Percentiles rank a stretch among this genome's conserved stretches.
These are phyloP conservation scores for Podaxis sp. DNA, from an alignment of 768 basidiomycete genomes.

Conservation along the genomic window DNA sequence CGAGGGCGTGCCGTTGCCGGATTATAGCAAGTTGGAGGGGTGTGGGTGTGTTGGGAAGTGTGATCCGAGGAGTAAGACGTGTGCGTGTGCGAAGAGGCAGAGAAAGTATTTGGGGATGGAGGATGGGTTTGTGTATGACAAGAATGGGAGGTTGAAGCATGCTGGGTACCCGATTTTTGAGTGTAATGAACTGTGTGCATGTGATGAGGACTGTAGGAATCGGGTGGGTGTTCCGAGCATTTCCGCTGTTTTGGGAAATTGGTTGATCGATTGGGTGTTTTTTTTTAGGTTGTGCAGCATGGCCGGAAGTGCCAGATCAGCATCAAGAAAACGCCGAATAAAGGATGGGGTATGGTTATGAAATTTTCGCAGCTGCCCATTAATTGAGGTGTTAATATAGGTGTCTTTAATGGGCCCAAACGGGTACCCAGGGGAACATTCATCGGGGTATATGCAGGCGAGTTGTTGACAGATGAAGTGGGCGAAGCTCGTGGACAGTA, in stretches of 20 bases:
- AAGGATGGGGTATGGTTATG: constrained; percentile 79
- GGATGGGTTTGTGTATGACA: constrained; percentile 70
- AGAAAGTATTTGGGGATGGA: constrained; percentile 33
- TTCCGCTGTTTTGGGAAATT: not conserved
- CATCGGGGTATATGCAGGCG: constrained; percentile 85
- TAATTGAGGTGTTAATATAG: constrained; percentile 32
- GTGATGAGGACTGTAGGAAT: constrained; percentile 80
- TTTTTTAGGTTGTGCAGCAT: constrained; percentile 72
- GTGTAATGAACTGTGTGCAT: constrained; percentile 81
- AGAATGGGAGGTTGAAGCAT: constrained; percentile 50
- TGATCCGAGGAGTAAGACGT: constrained; percentile 70
- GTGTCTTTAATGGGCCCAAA: constrained; percentile 66
- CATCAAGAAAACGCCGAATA: constrained; percentile 68
- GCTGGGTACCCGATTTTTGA: constrained; percentile 73
- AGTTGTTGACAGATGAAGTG: constrained; percentile 69
- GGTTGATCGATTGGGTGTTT: not conserved
- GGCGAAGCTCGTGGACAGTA: constrained; percentile 68
- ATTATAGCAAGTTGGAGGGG: constrained; percentile 53
- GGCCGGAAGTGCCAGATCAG: constrained; percentile 65
- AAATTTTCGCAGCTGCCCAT: constrained; percentile 1
- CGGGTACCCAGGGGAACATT: constrained; percentile 70
- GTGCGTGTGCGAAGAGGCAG: constrained; percentile 68
- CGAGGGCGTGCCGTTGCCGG: constrained; percentile 66
- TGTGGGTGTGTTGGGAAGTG: constrained; percentile 80
- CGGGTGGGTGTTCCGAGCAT: constrained; percentile 48